Percentiles rank a stretch among this genome's conserved stretches.
Conservation (phyloP, 73 alveolate genomes). For the Paraurostyla sp. region DNA sequence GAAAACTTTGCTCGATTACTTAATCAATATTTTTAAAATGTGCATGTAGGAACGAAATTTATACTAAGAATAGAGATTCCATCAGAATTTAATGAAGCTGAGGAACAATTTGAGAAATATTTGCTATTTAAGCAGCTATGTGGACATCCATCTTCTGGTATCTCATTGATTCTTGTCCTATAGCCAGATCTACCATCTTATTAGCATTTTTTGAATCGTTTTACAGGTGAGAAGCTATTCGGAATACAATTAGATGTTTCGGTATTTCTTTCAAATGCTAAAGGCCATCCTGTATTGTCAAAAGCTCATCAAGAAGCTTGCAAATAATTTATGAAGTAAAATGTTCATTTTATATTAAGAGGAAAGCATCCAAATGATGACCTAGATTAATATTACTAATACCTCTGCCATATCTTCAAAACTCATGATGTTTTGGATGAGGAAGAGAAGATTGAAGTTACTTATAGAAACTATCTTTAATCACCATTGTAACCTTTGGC, state of each 20-base stretch:
- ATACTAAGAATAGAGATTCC: slow-evolving; percentile 48
- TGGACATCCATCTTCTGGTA: slow-evolving; percentile 29
- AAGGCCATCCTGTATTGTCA: slow-evolving; percentile 86
- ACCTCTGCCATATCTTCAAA: slow-evolving; percentile 71
- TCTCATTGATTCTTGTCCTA: slow-evolving; percentile 47
- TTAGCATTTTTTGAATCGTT: slow-evolving; percentile 34
- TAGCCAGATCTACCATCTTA: slow-evolving; percentile 55
- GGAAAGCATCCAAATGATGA: slow-evolving; percentile 72
- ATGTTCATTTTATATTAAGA: slow-evolving; percentile 67
- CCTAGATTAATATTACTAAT: slow-evolving; percentile 65
- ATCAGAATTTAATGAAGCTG: slow-evolving; percentile 41
- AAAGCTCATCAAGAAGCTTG: slow-evolving; percentile 81
- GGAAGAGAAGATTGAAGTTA: slow-evolving; percentile 70
- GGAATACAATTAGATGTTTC: slow-evolving; percentile 64
- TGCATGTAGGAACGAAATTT: slow-evolving; percentile 41
- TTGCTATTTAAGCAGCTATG: slow-evolving; percentile 53
- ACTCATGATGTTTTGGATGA: slow-evolving; percentile 66
- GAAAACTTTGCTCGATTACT: slow-evolving; percentile 72
- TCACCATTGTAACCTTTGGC: slow-evolving; percentile 95
- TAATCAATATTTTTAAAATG: slow-evolving; percentile 60
- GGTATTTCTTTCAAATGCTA: slow-evolving; percentile 76
- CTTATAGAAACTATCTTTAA: slow-evolving; percentile 89
- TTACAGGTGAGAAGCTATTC: slow-evolving; percentile 69
- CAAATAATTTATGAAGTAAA: slow-evolving; percentile 72
- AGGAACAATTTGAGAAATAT: slow-evolving; percentile 34